Conservation (phyloP, 176 grass and related monocot species). For the Avena atlantica region DNA sequence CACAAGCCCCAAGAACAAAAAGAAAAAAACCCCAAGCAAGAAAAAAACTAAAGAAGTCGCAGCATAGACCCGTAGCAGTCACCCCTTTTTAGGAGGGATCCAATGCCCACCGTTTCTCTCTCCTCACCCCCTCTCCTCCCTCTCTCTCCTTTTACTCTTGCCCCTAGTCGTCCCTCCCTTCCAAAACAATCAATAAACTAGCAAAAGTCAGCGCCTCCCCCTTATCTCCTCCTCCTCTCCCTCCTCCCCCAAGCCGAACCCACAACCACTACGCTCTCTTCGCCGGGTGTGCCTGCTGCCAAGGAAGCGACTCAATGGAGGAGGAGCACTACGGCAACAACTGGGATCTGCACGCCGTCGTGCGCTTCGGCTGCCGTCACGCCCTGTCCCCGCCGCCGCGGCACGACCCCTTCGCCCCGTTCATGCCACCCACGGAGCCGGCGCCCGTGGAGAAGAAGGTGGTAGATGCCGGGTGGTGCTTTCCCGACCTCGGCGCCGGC, state of each 20-base stretch:
- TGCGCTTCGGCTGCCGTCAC: conserved; percentile 53
- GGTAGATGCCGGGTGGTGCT: conserved; percentile 32
- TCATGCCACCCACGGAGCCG: neutral
- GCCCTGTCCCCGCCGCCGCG: conserved; percentile 6
- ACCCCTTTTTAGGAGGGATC: conserved; percentile 48
- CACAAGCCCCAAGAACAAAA: conserved; percentile 6
- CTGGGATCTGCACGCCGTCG: conserved; percentile 87
- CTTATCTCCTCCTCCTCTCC: conserved; percentile 33
- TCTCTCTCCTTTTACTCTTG: conserved; percentile 46
- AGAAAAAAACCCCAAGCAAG: conserved; percentile 1
- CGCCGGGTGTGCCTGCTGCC: no score
- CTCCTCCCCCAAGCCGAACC: neutral
- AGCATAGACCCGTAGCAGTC: conserved; percentile 48
- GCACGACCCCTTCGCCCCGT: conserved; percentile 36
- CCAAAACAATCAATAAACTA: conserved; percentile 47
- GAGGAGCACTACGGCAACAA: conserved; percentile 58
- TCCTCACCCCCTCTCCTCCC: neutral
- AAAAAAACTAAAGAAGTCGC: neutral
- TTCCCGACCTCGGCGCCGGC: conserved; percentile 24
- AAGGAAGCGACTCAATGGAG: conserved; percentile 29
- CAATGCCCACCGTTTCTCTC: conserved; percentile 56
- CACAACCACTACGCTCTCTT: conserved; percentile 34
- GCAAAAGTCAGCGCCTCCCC: conserved; percentile 79
- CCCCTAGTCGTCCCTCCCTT: conserved; percentile 23
- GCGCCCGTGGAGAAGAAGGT: neutral